Evolutionary conservation across 441 rosid genomes (phyloP), one percentile per base, ranked within the genome.

Genomic region (Jatropha multifida): DNA sequence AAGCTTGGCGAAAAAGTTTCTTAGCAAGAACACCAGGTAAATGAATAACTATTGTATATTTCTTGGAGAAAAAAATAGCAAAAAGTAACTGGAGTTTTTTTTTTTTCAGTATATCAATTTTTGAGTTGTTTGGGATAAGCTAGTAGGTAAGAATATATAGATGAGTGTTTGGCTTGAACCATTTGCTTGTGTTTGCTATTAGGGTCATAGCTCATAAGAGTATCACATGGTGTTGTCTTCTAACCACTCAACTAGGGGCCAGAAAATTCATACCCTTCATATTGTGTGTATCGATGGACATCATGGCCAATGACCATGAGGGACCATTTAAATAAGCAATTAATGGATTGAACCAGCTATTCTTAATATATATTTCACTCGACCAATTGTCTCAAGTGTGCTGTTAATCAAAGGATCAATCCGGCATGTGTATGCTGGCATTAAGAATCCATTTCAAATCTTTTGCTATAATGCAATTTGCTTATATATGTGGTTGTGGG

Each of bases 161-260:
- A 58, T 20, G 61, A 63, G 44, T 37, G 2, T 37, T 0, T 63
- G 67, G 67, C 46, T 63, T 37, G 23, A 38, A 38, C 37, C 14
- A 58, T 59, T 37, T 62, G 44, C 44, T 32, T 63, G 37, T 58
- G 32, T 32, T 32, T 32, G 32, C 37, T 58, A 5, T 3, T 27
- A 13, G 65, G 40, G 65, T 27, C 42, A 32, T 38, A 7, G 46
- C 20, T 62, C n/a, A 37, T 37, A 17, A 17, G 23, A 32, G 67
- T 4, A 63, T 38, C 67, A 63, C 67, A 63, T 63, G 67, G 67
- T 38, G 38, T 63, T 58, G 23, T 38, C 67, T 38, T 38, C 46
- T n/a, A 63, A 37, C 42, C 8, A 63, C 32, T 32, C 32, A 1
- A 32, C 32, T 0, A 32, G 32, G 32, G 32, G 32, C 32, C 32